A percentile compares a stretch with the other conserved stretches of the same genome.
These are phyloP conservation scores for Microcos paniculata DNA, from an alignment of 345 rosid genomes.

Conservation along the genomic window DNA sequence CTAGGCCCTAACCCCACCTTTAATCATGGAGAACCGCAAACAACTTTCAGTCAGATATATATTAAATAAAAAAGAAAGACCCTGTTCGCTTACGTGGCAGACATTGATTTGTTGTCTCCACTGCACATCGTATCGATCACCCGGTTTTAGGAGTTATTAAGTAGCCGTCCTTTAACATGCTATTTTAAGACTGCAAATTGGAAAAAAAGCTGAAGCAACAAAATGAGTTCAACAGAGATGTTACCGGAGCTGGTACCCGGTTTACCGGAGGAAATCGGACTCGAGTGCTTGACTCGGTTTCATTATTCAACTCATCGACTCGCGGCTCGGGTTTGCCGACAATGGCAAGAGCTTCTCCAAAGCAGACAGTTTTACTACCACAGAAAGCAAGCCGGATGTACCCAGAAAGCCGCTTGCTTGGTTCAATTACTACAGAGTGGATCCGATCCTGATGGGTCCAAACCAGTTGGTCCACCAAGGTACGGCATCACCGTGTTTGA, in stretches of 20 bases:
- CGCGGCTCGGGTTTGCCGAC: slow-evolving; percentile 48
- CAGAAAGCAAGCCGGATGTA: slow-evolving; percentile 32
- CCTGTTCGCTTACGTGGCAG: neutral
- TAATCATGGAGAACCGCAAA: too few species aligned
- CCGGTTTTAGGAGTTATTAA: neutral
- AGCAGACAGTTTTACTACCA: slow-evolving; percentile 45
- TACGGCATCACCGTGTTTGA: slow-evolving; percentile 46
- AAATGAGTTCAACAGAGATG: neutral
- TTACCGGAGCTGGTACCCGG: neutral
- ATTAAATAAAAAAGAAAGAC: neutral
- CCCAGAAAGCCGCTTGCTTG: slow-evolving; percentile 51
- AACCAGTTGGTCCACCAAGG: slow-evolving; percentile 17
- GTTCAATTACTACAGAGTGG: slow-evolving; percentile 29
- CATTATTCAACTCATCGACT: slow-evolving; percentile 39
- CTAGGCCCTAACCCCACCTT: neutral
- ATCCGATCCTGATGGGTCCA: neutral
- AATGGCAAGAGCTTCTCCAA: slow-evolving; percentile 45
- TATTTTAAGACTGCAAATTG: neutral
- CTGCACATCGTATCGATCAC: neutral
- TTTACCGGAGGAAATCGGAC: slow-evolving; percentile 49
- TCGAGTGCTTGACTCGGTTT: slow-evolving; percentile 56
- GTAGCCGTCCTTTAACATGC: neutral
- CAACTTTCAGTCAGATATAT: too few species aligned
- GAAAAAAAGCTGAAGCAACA: neutral
- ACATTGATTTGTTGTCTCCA: neutral